Percentiles rank a stretch among this genome's conserved stretches.
These are phyloP conservation scores for Asterella californica DNA, from an alignment of 225 moss, liverwort and hornwort genomes.

Conservation along the genomic window DNA sequence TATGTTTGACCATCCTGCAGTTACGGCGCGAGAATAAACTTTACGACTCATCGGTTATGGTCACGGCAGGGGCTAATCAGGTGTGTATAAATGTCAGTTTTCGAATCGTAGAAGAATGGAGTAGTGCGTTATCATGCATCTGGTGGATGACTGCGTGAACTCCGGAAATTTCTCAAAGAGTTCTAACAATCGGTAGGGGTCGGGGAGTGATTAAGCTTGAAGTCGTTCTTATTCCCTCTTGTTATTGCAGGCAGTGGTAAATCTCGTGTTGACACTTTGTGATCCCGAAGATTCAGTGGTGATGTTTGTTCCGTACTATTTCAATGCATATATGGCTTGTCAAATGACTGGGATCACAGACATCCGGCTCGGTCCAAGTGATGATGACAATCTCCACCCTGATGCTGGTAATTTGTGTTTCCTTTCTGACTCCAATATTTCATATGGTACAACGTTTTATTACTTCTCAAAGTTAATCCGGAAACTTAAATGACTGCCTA, in stretches of 20 bases:
- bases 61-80: slow-evolving; percentile 99
- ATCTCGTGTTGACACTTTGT: slow-evolving; percentile 85
- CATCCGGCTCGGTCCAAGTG: slow-evolving; percentile 85
- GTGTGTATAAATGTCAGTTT: slow-evolving; percentile 24
- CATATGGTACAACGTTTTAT: background rate
- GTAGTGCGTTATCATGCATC: background rate
- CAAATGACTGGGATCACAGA: slow-evolving; percentile 99
- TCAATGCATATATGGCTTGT: slow-evolving; percentile 98
- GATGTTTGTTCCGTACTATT: slow-evolving; percentile 92
- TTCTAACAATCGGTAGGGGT: background rate
- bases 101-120: background rate
- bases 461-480: background rate
- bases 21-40: slow-evolving; percentile 81
- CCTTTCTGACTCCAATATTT: background rate
- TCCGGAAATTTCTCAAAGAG: background rate
- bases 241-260: slow-evolving; percentile 78
- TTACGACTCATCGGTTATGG: slow-evolving; percentile 78
- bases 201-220: background rate
- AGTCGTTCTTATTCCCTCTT: background rate
- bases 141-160: background rate
- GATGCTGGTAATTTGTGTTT: slow-evolving; percentile 63
- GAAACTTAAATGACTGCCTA: background rate
- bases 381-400: slow-evolving; percentile 69
- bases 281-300: slow-evolving; percentile 95
- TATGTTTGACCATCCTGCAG: slow-evolving; percentile 33